Conservation (phyloP, 805 yeast species). For the Wickerhamiella cacticola region DNA sequence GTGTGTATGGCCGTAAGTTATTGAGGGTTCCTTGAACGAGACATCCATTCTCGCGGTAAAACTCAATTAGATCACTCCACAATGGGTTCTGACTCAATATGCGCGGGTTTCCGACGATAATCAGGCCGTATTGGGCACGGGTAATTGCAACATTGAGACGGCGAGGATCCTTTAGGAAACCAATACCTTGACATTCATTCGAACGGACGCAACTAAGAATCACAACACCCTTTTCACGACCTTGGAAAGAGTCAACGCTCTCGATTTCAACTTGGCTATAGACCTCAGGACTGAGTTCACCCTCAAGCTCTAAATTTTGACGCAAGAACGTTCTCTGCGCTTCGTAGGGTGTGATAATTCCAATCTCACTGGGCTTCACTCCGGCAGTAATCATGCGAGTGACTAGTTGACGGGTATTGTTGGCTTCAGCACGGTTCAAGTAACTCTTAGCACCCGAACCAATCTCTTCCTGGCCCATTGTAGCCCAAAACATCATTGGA, state of each 20-base stretch:
- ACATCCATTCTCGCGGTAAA: slow-evolving; percentile 74
- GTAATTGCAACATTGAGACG: slow-evolving; percentile 84
- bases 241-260: slow-evolving; percentile 93
- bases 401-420: slow-evolving; percentile 71
- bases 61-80: slow-evolving; percentile 69
- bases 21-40: slow-evolving; percentile 83
- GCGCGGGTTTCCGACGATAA: slow-evolving; percentile 74
- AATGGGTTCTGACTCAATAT: slow-evolving; percentile 55
- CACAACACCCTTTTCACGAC: slow-evolving; percentile 74
- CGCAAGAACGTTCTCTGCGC: slow-evolving; percentile 79
- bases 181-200: slow-evolving; percentile 60
- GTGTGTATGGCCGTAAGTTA: slow-evolving; percentile 33
- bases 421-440: slow-evolving; percentile 78
- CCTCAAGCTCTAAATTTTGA: slow-evolving; percentile 64
- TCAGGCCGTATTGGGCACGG: slow-evolving; percentile 71
- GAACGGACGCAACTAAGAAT: slow-evolving; percentile 74
- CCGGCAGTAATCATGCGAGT: slow-evolving; percentile 67
- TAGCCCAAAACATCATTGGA: slow-evolving; percentile 97
- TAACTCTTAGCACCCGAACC: slow-evolving; percentile 70
- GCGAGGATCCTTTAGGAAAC: slow-evolving; percentile 74
- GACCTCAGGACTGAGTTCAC: slow-evolving; percentile 50
- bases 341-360: slow-evolving; percentile 88
- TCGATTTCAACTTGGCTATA: slow-evolving; percentile 74
- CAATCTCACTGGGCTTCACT: slow-evolving; percentile 67
- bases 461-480: slow-evolving; percentile 79